These are phyloP conservation scores for Phytophthora fragariae DNA, from an alignment of 352 stramenopile species.

Conservation along the genomic window DNA sequence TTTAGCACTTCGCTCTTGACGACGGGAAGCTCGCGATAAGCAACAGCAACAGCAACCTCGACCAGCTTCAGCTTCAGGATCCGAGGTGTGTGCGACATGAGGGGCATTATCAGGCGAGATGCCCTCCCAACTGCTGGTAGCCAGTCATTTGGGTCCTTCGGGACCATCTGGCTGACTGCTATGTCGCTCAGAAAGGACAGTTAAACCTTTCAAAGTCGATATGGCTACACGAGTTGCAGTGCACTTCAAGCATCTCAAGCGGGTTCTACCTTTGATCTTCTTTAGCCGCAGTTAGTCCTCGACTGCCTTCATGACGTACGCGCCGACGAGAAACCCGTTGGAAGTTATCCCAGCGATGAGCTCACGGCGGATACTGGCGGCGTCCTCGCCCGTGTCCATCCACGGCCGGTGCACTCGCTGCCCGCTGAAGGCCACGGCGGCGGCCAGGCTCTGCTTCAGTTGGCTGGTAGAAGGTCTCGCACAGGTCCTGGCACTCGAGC, in stretches of 20 bases:
- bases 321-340: slow-evolving; percentile 49
- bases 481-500: slow-evolving; percentile 48
- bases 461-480: slow-evolving; percentile 45
- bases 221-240: slow-evolving; percentile 31
- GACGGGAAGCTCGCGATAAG: not conserved
- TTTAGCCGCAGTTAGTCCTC: slow-evolving; percentile 25
- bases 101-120: slow-evolving; percentile 32
- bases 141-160: slow-evolving; percentile 22
- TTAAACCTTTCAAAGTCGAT: not conserved
- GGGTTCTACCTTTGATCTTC: not conserved
- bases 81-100: slow-evolving; percentile 24
- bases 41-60: not conserved
- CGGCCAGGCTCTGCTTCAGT: slow-evolving; percentile 38
- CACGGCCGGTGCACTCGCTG: slow-evolving; percentile 51
- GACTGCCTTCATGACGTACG: slow-evolving; percentile 45
- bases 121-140: slow-evolving; percentile 18
- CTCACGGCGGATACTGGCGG: slow-evolving; percentile 43
- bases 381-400: slow-evolving; percentile 51
- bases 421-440: slow-evolving; percentile 30
- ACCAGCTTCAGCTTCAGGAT: slow-evolving; percentile 19
- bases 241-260: not conserved
- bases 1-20: not conserved
- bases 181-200: slow-evolving; percentile 20
- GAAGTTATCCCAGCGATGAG: slow-evolving; percentile 45
- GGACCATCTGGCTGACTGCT: slow-evolving; percentile 16